Evolutionary conservation across 1,284 basidiomycete species (phyloP).

Genomic region (Moniliella sp.): DNA sequence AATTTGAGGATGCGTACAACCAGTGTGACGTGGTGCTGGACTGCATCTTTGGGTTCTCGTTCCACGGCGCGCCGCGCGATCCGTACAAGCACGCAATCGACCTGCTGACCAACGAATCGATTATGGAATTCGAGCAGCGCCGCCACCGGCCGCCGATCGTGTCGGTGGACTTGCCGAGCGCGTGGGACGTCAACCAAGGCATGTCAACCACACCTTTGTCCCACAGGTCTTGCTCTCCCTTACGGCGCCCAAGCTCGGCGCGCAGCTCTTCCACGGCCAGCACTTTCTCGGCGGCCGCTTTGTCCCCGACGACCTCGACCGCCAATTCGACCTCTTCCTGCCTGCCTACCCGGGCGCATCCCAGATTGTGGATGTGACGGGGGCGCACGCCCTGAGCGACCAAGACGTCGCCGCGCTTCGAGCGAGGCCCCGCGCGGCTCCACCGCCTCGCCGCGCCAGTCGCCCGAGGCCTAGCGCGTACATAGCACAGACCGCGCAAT

Average conservation of each 20-base stretch:
- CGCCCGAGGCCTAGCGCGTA: no score
- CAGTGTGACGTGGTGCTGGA: slow-evolving; percentile 69
- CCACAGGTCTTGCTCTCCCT: slow-evolving; percentile 69
- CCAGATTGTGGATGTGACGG: slow-evolving; percentile 29
- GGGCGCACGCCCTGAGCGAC: slow-evolving; percentile 8
- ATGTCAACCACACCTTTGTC: slow-evolving; percentile 40
- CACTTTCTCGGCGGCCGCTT: slow-evolving; percentile 90
- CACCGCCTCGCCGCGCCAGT: no score
- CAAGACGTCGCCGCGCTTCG: no score
- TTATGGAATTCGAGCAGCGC: slow-evolving; percentile 18
- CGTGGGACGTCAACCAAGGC: slow-evolving; percentile 76
- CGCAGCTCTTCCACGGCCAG: slow-evolving; percentile 51
- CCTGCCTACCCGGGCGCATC: slow-evolving; percentile 9
- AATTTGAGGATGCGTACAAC: slow-evolving; percentile 41
- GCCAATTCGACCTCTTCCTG: slow-evolving; percentile 13
- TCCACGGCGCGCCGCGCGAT: slow-evolving; percentile 49
- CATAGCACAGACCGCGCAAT: no score
- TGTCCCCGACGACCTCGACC: slow-evolving; percentile 37
- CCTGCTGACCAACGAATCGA: slow-evolving; percentile 38
- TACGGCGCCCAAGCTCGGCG: slow-evolving; percentile 80
- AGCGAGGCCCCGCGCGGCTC: no score
- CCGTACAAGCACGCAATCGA: slow-evolving; percentile 63
- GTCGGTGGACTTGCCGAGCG: slow-evolving; percentile 76
- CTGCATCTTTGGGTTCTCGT: slow-evolving; percentile 92
- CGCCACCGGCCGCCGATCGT: slow-evolving; percentile 15